phyloP scores from a whole-genome alignment of 2,329 filamentous ascomycete genomes.

The Fusarium paranaense region DNA sequence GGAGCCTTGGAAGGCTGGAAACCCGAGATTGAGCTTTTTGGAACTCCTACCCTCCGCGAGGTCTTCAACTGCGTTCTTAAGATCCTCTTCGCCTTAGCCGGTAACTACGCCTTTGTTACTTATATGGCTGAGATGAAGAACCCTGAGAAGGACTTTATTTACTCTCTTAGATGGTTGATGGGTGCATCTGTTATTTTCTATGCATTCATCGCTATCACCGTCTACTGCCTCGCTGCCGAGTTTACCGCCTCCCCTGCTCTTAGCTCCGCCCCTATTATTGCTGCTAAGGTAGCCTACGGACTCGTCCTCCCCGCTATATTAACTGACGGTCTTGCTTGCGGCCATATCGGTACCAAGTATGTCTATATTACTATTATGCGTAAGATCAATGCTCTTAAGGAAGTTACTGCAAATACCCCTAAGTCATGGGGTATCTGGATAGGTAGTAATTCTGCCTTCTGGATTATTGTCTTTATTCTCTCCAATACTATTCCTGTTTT shows the following conservation, averaged over 20 bases:
- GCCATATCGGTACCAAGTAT: constrained; percentile 39
- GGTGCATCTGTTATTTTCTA: constrained; percentile 30
- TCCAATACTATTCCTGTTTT: constrained; percentile 40
- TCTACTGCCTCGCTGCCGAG: constrained; percentile 36
- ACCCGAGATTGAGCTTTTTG: constrained; percentile 19
- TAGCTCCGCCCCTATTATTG: constrained; percentile 26
- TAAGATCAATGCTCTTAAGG: constrained; percentile 18
- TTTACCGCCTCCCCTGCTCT: constrained; percentile 35
- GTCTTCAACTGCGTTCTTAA: constrained; percentile 29
- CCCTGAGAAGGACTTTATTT: constrained; percentile 32
- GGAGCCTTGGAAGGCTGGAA: constrained; percentile 27
- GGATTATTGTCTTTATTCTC: constrained; percentile 37
- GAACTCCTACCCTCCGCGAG: constrained; percentile 19
- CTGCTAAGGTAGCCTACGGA: constrained; percentile 39
- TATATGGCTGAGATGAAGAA: constrained; percentile 41
- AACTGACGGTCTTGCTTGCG: constrained; percentile 29
- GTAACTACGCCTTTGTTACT: constrained; percentile 37
- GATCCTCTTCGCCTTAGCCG: constrained; percentile 37
- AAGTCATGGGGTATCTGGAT: constrained; percentile 41
- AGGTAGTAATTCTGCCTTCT: constrained; percentile 24
- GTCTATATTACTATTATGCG: constrained; percentile 35
- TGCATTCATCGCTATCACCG: constrained; percentile 20
- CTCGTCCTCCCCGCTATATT: constrained; percentile 34
- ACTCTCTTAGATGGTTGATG: constrained; percentile 23
- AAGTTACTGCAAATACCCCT: constrained; percentile 31